A percentile compares a stretch with the other conserved stretches of the same genome.
phyloP scores from a whole-genome alignment of 2,329 filamentous ascomycete genomes.

The Ophiocordyceps camponoti-saundersi region DNA sequence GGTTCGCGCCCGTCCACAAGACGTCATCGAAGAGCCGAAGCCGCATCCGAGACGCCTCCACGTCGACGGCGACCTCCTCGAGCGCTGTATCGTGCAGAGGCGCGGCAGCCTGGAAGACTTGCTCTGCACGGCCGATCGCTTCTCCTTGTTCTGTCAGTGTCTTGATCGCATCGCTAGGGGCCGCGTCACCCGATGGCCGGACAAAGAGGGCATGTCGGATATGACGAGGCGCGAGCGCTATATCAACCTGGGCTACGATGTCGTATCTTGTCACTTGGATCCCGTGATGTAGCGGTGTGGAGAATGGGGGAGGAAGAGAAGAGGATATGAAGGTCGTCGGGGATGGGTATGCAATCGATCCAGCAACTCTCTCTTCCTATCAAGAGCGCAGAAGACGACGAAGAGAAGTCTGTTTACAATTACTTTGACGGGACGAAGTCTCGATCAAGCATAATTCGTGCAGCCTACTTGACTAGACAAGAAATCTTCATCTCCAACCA shows the following conservation, averaged over 20 bases:
- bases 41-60: constrained; percentile 35
- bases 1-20: constrained; percentile 24
- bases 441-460: no score
- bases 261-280: constrained; percentile 35
- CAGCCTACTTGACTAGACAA: no score
- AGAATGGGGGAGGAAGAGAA: no score
- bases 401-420: no score
- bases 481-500: no score
- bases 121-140: constrained; percentile 14
- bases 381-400: no score
- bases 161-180: constrained; percentile 32
- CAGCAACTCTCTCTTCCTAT: no score
- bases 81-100: constrained; percentile 30
- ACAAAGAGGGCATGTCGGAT: constrained; percentile 6
- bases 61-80: constrained; percentile 49
- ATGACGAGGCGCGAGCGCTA: constrained; percentile 15
- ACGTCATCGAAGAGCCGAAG: constrained; percentile 22
- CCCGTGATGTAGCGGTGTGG: constrained; percentile 25
- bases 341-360: no score
- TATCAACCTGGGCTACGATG: constrained; percentile 31
- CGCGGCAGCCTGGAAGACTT: constrained; percentile 22
- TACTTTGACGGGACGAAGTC: no score
- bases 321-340: no score
- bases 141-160: constrained; percentile 27
- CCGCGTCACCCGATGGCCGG: constrained; percentile 17